Conservation (phyloP, 1,284 basidiomycete genomes). For the Leccinum insigne region DNA sequence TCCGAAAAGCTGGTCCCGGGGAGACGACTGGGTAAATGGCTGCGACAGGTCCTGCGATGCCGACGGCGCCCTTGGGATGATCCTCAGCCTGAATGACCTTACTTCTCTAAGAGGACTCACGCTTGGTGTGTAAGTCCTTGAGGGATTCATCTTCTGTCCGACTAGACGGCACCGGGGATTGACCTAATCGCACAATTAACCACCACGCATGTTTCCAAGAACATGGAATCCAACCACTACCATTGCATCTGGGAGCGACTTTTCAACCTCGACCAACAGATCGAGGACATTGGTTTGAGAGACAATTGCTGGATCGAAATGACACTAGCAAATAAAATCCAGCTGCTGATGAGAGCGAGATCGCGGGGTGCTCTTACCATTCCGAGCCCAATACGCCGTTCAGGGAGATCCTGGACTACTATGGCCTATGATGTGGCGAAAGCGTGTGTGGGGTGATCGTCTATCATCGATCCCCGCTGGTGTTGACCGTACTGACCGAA, state of each 20-base stretch:
- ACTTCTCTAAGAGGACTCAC: constrained; percentile 32
- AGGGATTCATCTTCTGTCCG: constrained; percentile 68
- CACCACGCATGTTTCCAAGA: background rate
- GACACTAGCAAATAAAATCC: constrained; percentile 38
- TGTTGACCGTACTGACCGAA: constrained; percentile 10
- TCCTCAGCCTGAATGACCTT: background rate
- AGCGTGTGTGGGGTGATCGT: background rate
- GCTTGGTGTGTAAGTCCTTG: constrained; percentile 58
- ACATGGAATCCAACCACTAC: constrained; percentile 20
- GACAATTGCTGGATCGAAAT: constrained; percentile 47
- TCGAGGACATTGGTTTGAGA: constrained; percentile 32
- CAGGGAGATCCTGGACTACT: too few species aligned
- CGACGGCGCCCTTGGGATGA: constrained; percentile 54
- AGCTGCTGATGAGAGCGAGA: too few species aligned
- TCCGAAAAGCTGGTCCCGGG: constrained; percentile 62
- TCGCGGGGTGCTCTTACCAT: constrained; percentile 35
- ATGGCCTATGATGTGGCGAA: background rate
- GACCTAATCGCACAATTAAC: constrained; percentile 38
- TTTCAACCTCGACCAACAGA: constrained; percentile 39
- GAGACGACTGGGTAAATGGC: constrained; percentile 69
- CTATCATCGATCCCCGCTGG: constrained; percentile 28
- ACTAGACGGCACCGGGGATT: constrained; percentile 61
- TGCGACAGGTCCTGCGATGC: constrained; percentile 59
- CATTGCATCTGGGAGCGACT: constrained; percentile 40
- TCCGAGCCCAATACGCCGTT: too few species aligned